Evolutionary conservation across 1,284 basidiomycete species (phyloP).

Genomic region (Rhodotorula sp.): DNA sequence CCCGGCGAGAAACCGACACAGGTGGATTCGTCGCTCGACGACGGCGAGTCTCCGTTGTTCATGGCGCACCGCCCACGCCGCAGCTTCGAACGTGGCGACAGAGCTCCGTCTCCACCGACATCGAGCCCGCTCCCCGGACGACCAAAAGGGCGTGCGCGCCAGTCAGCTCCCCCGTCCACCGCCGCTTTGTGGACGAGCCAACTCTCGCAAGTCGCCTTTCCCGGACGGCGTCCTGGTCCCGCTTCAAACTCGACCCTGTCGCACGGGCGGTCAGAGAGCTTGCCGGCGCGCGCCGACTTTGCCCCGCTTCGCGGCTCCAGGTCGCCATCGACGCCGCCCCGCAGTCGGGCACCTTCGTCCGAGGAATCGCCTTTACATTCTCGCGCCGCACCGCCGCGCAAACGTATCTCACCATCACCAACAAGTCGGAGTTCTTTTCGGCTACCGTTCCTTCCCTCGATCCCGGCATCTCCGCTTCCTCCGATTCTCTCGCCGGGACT

Average conservation of each 20-base stretch:
- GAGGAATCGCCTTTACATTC: background rate
- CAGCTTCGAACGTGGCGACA: background rate
- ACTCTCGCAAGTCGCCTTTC: conserved; percentile 14
- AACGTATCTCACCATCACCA: background rate
- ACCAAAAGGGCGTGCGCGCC: background rate
- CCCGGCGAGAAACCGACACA: background rate
- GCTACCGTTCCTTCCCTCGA: conserved; percentile 27
- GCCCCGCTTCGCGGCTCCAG: background rate
- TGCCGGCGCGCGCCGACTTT: background rate
- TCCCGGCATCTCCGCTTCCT: conserved; percentile 26
- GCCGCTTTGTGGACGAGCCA: conserved; percentile 16
- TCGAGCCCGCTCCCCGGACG: background rate
- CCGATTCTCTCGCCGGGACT: conserved; percentile 14
- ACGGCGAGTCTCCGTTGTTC: conserved; percentile 7
- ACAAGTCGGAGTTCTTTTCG: conserved; percentile 15
- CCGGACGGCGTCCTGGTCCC: background rate
- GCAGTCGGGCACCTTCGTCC: background rate
- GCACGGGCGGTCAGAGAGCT: background rate
- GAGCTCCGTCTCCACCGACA: background rate
- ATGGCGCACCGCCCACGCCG: background rate
- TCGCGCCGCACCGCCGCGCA: background rate
- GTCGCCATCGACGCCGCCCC: background rate
- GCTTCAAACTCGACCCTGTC: background rate
- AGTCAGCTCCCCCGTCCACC: background rate
- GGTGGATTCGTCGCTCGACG: background rate